Base-by-base conservation (phyloP, 345 rosid genomes). In the Microcos paniculata region DNA sequence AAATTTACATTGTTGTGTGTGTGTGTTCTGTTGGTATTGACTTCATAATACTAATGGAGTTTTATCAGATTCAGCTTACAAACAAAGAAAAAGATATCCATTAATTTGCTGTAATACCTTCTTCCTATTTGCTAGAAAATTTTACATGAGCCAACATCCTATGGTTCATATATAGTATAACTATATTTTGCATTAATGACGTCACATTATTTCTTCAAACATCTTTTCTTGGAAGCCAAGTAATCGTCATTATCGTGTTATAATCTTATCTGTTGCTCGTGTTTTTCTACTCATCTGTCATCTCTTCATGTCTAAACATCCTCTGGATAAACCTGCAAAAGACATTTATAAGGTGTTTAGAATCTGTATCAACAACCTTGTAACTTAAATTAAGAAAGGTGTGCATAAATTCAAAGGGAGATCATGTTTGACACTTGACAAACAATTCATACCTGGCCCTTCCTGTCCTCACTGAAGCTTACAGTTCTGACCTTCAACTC, bases 401-500 rank as follows among this genome's bases (percentile, higher is more conserved):
- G n/a, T 55, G 23, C 11, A 63, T n/a, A 63, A 33, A 19, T 63
- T 63, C 26, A 21, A 24, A 9, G 7, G 35, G 35, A 11, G 14
- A 68, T 8, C 38, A 28, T 24, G 31, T n/a, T 13, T 43, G 52
- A 66, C 7, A 43, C 16, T 13, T 43, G 70, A 43, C 15, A 43
- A 31, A 16, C 45, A 6, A 12, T 57, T 24, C 33, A 43, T 80
- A 82, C 87, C 77, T 78, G 86, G 53, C 73, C 65, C 18, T 62
- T 68, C 40, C 59, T 76, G 52, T 90, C 90, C 52, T 90, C 90
- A 1, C 68, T 79, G 59, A 88, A 85, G 81, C 96, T 91, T 21
- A 82, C 69, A 31, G 79, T 85, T 80, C 92, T 83, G 23, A 87
- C 73, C 77, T 88, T 92, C 18, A 94, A 24, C 79, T 94, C 98